These are phyloP conservation scores for Polyporus arcularius DNA, from an alignment of 768 basidiomycete species.

Conservation along the genomic window DNA sequence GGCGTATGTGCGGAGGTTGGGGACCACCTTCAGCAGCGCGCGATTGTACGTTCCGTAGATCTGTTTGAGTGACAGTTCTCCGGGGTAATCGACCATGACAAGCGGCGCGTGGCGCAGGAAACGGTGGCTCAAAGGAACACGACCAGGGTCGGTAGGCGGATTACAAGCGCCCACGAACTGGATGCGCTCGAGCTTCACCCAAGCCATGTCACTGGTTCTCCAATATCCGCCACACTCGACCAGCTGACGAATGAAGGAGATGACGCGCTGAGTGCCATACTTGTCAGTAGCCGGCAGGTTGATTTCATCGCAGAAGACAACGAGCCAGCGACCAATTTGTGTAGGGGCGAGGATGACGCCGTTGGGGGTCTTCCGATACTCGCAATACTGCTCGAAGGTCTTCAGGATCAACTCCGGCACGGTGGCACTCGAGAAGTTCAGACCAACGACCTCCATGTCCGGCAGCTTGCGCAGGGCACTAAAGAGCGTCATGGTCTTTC, in stretches of 20 bases:
- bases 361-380: slow-evolving; percentile 97
- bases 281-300: slow-evolving; percentile 96
- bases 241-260: slow-evolving; percentile 96
- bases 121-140: slow-evolving; percentile 95
- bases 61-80: slow-evolving; percentile 93
- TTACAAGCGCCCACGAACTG: slow-evolving; percentile 99
- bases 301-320: slow-evolving; percentile 99
- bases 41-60: slow-evolving; percentile 99
- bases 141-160: slow-evolving; percentile 97
- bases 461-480: slow-evolving; percentile 96
- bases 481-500: slow-evolving; percentile 99
- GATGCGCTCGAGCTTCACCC: slow-evolving; percentile 98
- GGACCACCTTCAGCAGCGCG: slow-evolving; percentile 92
- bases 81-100: slow-evolving; percentile 99
- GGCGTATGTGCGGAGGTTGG: slow-evolving; percentile 88
- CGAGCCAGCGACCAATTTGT: slow-evolving; percentile 97
- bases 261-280: slow-evolving; percentile 98
- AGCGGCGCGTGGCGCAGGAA: slow-evolving; percentile 97
- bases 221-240: slow-evolving; percentile 96
- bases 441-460: slow-evolving; percentile 98
- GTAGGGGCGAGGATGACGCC: slow-evolving; percentile 94
- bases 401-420: slow-evolving; percentile 98
- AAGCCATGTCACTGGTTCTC: slow-evolving; percentile 91
- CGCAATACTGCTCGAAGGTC: slow-evolving; percentile 99
- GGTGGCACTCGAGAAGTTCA: slow-evolving; percentile 99